These are phyloP conservation scores for Geum urbanum DNA, from an alignment of 306 rosid species.

Conservation along the genomic window DNA sequence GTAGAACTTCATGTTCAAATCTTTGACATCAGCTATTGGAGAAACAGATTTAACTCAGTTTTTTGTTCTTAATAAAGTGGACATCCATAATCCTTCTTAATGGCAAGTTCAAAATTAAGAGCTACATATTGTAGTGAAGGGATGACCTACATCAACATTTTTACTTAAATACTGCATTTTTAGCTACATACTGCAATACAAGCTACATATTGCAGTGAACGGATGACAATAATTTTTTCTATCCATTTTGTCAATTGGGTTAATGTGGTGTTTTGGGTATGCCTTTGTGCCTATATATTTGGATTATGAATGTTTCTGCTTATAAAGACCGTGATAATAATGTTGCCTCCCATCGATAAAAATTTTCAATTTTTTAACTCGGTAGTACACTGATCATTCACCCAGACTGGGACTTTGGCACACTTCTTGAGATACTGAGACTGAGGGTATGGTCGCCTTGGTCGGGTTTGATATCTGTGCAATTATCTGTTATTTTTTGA, in stretches of 20 bases:
- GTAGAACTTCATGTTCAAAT: not conserved
- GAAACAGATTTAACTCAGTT: not conserved
- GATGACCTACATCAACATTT: not conserved
- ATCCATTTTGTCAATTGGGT: not conserved
- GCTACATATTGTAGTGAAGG: slow-evolving; percentile 3
- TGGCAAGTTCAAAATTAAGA: not conserved
- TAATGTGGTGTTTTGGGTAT: not conserved
- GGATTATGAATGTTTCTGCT: not conserved
- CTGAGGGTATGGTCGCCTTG: not conserved
- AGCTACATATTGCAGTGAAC: too few species aligned
- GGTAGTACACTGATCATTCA: not conserved
- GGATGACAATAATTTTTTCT: too few species aligned
- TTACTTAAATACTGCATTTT: not conserved
- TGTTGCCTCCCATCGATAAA: too few species aligned
- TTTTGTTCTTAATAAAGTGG: not conserved
- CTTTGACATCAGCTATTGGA: not conserved
- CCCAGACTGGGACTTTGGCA: not conserved
- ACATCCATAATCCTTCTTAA: not conserved
- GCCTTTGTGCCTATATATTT: not conserved
- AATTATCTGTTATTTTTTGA: not conserved
- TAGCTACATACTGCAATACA: too few species aligned
- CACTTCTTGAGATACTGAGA: not conserved
- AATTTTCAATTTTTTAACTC: not conserved
- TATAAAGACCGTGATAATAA: not conserved
- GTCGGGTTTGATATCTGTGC: not conserved